Evolutionary conservation across 352 stramenopile genomes (phyloP), one percentile per base, ranked within the genome.

Genomic region (Globisporangium cystogenes): DNA sequence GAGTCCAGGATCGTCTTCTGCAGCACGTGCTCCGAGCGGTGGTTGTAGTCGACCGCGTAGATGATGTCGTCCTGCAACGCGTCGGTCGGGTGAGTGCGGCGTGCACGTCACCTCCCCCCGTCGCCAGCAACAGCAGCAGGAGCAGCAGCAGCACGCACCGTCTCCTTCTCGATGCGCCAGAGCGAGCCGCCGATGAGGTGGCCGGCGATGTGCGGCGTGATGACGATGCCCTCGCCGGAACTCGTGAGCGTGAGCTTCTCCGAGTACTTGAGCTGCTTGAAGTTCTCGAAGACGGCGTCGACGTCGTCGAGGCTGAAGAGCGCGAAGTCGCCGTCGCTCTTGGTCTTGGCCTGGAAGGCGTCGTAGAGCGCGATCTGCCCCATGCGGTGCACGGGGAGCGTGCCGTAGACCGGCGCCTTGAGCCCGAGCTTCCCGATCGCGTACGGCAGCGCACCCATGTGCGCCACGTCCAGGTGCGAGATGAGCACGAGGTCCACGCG

Each of bases 311-410:
- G 76, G 7, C 70, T 82, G 74, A 96, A 90, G 70, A 98, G 64
- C 60, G 91, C 63, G 68, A 97, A 95, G 50, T 86, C 75, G 50
- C 89, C 87, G 56, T 98, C 93, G 59, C 96, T 79, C 61, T 90
- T 93, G 14, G 82, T 97, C 53, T 97, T 81, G 42, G 88, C 85
- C 36, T 97, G 91, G 57, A 97, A 97, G 27, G 93, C 88, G 63
- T 98, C 95, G 62, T 98, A 98, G 11, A 99, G 74, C 41, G 89
- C 91, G 75, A 98, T 98, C 72, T 98, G 91, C 11, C 95, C 95
- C 92, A 98, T 98, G 68, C 97, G 96, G 29, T 98, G 86, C 20
- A 97, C 96, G 2, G 96, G 93, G 31, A 97, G 88, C 18, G 96
- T 98, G 16, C 89, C 90, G 60, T 97, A 97, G 18, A 98, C 81